Evolutionary conservation across 2,329 filamentous ascomycete species (phyloP), one percentile per base, ranked within the genome.

Genomic region (Blastomyces gilchristii): DNA sequence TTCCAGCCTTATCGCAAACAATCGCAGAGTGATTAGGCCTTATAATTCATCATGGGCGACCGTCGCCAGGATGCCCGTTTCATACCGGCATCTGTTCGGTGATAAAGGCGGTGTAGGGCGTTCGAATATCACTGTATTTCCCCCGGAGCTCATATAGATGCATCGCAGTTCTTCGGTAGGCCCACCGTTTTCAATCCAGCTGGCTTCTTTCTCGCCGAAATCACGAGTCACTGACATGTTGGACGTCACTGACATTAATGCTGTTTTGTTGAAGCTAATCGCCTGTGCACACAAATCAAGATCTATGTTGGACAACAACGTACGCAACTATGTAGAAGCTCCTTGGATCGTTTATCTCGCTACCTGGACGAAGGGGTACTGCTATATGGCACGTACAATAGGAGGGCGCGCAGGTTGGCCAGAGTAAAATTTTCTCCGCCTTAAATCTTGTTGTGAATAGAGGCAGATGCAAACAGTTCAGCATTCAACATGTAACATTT

Each of bases 141-240:
- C 88, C 84, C 49, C 91, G 77, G 68, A 92, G 90, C 28, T 89
- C 87, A 71, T 91, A 91, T 62, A 91, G 79, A 83, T 87, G 91
- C 25, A 88, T 81, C 2, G 45, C 6, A 11, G 78, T n/a, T 86
- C 82, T 0, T 79, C 77, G 0, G 81, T 76, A 0, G 86, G 81
- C 0, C 77, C 71, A 8, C 70, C 68, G 73, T 88, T 87, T 72
- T 90, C 86, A 69, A 90, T 86, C 43, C 86, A 37, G 34, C 34
- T 81, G 34, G 18, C 45, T 28, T 16, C 14, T 9, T 16, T n/a
- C 31, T 52, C 22, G 11, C 56, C 60, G 54, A 63, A 71, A 75
- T 60, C 67, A 84, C 84, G 82, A 78, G 76, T 37, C 34, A 71
- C 72, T 85, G 84, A 69, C 82, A 37, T 37, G 34, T 8, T 9